Base-by-base conservation (phyloP, 129 eudicot genomes). In the Tanacetum coccineum region DNA sequence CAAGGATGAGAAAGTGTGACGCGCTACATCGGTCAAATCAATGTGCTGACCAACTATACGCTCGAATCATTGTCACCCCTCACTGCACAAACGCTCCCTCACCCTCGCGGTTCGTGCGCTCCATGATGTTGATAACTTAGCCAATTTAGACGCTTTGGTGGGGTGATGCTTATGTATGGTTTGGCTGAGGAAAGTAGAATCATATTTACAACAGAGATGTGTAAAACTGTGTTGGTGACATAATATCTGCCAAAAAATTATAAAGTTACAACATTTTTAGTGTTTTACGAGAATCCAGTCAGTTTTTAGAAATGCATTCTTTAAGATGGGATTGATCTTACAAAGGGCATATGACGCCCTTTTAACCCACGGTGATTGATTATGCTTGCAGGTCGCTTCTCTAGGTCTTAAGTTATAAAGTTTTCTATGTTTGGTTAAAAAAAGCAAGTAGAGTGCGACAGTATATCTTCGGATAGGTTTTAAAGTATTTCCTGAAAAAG, bases 381-480 rank as follows among this genome's bases (percentile, higher is more conserved):
- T 66, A 72, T 51, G 66, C 55, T 17, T n/a, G 9, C 28, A 20
- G 78, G 82, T 30, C 70, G n/a, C 72, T 66, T 74, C 64, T 25
- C 53, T 59, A 44, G 78, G 66, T 18, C 78, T 67, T 32, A 32
- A 51, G 64, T 59, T 75, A 60, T 75, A 20, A 59, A n/a, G 80
- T 18, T 39, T 21, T 6, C 49, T 12, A 6, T 59, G 67, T 13
- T 32, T 32, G 42, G 70, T 74, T 20, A 51, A 42, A 48, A 46
- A n/a, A 22, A 51, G n/a, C 20, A 44, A 11, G n/a, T n/a, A 53
- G 26, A 67, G 21, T 78, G 82, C n/a, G 78, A 19, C 22, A 25
- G 53, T n/a, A 20, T 67, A 39, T 53, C 21, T 9, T 73, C n/a
- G 3, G 50, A 26, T 8, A 44, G 40, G 20, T 46, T 67, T 20